A percentile compares a stretch with the other conserved stretches of the same genome.
Evolutionary conservation across 192 early-diverging fungal species (phyloP).

Genomic region (Gorgonomyces haynaldii): DNA sequence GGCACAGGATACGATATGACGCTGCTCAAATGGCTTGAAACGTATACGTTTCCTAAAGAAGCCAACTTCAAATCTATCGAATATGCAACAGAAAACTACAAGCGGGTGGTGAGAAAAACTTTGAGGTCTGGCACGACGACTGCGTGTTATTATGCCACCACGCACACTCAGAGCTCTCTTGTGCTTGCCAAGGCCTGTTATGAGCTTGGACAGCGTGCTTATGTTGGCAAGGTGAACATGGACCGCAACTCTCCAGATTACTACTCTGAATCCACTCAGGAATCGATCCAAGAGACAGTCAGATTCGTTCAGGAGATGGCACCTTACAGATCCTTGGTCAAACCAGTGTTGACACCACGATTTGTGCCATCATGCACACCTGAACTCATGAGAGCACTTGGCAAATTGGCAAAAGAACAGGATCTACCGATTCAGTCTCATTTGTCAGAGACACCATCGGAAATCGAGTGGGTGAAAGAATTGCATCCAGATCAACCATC

Average conservation of each 20-base stretch:
- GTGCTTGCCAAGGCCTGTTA: constrained; percentile 47
- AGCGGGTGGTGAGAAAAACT: constrained; percentile 51
- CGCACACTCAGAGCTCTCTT: constrained; percentile 66
- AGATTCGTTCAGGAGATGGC: constrained; percentile 11
- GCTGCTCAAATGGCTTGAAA: constrained; percentile 79
- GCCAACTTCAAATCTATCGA: constrained; percentile 52
- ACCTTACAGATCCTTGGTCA: constrained; percentile 9
- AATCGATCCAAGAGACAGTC: constrained; percentile 55
- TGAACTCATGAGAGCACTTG: constrained; percentile 56
- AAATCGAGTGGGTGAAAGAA: constrained; percentile 60
- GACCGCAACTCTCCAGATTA: constrained; percentile 71
- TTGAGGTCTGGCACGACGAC: constrained; percentile 78
- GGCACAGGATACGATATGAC: constrained; percentile 86
- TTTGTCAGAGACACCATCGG: constrained; percentile 69
- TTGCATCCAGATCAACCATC: constrained; percentile 56
- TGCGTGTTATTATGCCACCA: constrained; percentile 84
- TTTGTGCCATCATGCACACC: constrained; percentile 79
- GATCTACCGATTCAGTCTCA: constrained; percentile 86
- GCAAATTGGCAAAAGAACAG: constrained; percentile 57
- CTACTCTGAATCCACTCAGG: constrained; percentile 52
- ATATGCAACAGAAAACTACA: constrained; percentile 60
- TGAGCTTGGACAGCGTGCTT: constrained; percentile 78
- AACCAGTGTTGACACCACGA: constrained; percentile 82
- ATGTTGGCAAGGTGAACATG: constrained; percentile 96
- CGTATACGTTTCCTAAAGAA: constrained; percentile 85